phyloP scores from a whole-genome alignment of 768 basidiomycete genomes.

The Mycena kentingensis region DNA sequence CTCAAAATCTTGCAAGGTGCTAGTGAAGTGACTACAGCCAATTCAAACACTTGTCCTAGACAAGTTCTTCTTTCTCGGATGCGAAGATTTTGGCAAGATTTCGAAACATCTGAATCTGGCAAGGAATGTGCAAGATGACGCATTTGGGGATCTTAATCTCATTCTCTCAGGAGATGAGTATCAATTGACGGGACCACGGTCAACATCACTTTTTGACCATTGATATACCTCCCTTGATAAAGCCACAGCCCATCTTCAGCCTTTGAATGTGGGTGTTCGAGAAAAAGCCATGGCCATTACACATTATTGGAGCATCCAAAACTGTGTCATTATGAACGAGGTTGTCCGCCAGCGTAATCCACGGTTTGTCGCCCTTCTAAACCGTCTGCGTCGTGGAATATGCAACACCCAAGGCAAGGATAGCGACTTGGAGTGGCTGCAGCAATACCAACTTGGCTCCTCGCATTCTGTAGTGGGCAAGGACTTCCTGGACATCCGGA shows the following conservation, averaged over 20 bases:
- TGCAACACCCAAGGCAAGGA: conserved; percentile 13
- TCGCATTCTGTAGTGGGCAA: neutral
- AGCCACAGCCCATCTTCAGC: conserved; percentile 1
- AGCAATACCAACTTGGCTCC: conserved; percentile 4
- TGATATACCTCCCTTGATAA: neutral
- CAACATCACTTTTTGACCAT: conserved; percentile 3
- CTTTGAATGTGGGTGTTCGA: conserved; percentile 3
- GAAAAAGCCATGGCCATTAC: conserved; percentile 11
- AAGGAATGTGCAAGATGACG: conserved; percentile 3
- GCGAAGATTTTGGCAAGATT: conserved; percentile 10
- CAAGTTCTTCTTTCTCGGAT: conserved; percentile 18
- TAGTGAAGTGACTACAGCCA: neutral
- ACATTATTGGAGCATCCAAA: conserved; percentile 9
- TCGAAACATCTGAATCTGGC: conserved; percentile 13
- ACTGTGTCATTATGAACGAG: conserved; percentile 18
- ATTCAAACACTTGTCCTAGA: conserved; percentile 13
- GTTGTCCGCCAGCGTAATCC: conserved; percentile 16
- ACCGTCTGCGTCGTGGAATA: conserved; percentile 11
- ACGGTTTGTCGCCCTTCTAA: conserved; percentile 1
- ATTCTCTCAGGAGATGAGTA: conserved; percentile 20
- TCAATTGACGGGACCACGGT: conserved; percentile 11
- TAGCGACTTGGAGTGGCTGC: conserved; percentile 13
- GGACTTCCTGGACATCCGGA: neutral
- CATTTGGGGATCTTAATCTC: conserved; percentile 15
- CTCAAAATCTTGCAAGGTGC: conserved; percentile 1